Percentiles rank a stretch among this genome's conserved stretches.
Evolutionary conservation across 1,139 yeast species (phyloP).

Genomic region (Yamadazyma sp.): DNA sequence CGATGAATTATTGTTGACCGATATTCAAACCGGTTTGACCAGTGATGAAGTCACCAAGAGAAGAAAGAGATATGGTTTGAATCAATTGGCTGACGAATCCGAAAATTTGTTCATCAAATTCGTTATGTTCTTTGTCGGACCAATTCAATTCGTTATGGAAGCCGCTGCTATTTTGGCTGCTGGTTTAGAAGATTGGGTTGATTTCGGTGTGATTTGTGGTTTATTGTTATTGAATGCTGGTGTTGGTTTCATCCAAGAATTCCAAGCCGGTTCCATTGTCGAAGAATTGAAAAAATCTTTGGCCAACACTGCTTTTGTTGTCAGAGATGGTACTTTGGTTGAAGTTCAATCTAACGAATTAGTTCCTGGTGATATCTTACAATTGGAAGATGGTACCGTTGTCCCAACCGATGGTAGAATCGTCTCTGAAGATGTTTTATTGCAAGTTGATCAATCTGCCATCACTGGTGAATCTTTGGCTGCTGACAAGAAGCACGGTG

Average conservation of each 20-base stretch:
- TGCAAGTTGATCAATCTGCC: conserved; percentile 97
- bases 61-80: conserved; percentile 91
- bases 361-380: conserved; percentile 91
- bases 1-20: conserved; percentile 86
- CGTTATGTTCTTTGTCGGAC: conserved; percentile 93
- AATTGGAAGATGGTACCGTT: conserved; percentile 92
- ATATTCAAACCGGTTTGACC: conserved; percentile 77
- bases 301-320: conserved; percentile 83
- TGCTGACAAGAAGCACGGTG: conserved; percentile 90
- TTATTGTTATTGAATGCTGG: conserved; percentile 83
- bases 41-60: conserved; percentile 80
- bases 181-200: conserved; percentile 99
- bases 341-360: conserved; percentile 80
- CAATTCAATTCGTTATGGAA: conserved; percentile 99
- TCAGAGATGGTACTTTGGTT: conserved; percentile 77
- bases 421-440: conserved; percentile 82
- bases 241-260: conserved; percentile 97
- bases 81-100: conserved; percentile 92
- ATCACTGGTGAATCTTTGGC: conserved; percentile 98
- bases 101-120: conserved; percentile 84
- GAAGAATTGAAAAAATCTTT: conserved; percentile 91
- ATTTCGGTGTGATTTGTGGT: conserved; percentile 96
- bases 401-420: conserved; percentile 96
- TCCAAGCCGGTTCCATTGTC: conserved; percentile 95
- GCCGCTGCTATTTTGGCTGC: conserved; percentile 97